Evolutionary conservation across 2,329 filamentous ascomycete genomes (phyloP), one percentile per base, ranked within the genome.

Genomic region (Zarea fungicola): DNA sequence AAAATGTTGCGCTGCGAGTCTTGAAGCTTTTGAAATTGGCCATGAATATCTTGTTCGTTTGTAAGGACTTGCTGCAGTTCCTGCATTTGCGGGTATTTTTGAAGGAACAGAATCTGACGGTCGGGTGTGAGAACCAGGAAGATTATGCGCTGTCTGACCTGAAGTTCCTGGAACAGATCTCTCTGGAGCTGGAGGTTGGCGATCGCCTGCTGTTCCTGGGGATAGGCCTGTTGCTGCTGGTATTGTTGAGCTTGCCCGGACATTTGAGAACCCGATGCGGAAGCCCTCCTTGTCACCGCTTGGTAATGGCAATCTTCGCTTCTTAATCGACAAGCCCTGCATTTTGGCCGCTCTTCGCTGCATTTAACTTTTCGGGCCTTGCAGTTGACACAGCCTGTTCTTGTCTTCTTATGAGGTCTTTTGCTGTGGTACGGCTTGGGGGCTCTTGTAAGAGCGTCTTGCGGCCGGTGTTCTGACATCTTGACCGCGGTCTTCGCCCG

Each of bases 351-450:
- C 5, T 56, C 65, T 57, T 81, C 76, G 52, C 77, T 73, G 61
- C 77, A 80, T 62, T 77, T 79, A 47, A 77, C 73, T 60, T 76
- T 78, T 48, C 77, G 72, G 14, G 62, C 60, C 62, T 80, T 81
- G 68, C 77, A 81, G 56, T 73, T 76, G 52, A 64, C 65, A 56
- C 77, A 81, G 6, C 76, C 77, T 3, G 67, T 65, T 25, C 77
- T 66, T 2, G 76, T 78, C 60, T 81, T 81, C 54, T 67, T 75
- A 59, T 81, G 77, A 41, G 76, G 75, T 10, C 76, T 69, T 59
- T 80, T 81, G 22, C 64, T 48, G 52, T 68, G 64, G 43, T 65
- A 69, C 3, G 60, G 45, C 26, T 48, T 42, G 14, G 11, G 16
- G 21, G 37, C 11, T 7, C 7, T 23, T 13, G 9, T 19, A 14